Base-by-base conservation (phyloP, 306 rosid species). In the Cucumis cinereus region DNA sequence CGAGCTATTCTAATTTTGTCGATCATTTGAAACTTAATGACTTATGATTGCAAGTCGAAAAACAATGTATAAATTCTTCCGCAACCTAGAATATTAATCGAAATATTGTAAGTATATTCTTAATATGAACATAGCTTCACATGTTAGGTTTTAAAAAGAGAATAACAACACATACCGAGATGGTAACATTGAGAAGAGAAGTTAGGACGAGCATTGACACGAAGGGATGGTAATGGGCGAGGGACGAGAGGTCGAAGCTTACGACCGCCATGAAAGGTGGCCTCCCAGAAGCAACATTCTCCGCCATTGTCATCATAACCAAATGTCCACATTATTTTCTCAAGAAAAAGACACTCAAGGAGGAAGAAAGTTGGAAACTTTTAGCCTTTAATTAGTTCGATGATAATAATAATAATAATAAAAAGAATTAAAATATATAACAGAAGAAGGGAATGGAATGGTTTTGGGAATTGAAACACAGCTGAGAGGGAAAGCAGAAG, bases 221-320 rank as follows among this genome's bases (percentile, higher is more conserved):
- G 83, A 78, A 90, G 84, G 58, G 92, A 72, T 14, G 86, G 38
- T 11, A 82, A 57, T 1, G 92, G 88, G 74, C 92, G 85, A 67
- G 97, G 94, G 67, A 91, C 82, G 62, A 93, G 89, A 69, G 97
- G 93, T 60, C 93, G 83, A 40, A 89, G 92, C 87, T 90, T 91
- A 52, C 94, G 83, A 61, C 83, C 88, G 55, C 69, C 74, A 55
- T 57, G 80, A 79, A 88, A 85, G 49, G 35, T 3, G 35, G 96
- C 70, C 77, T 88, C 93, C 13, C 83, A 66, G 79, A 91, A 73
- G 90, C 83, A 87, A 77, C 89, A 84, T 10, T 91, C 95, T 36
- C 74, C 82, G 12, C 81, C 86, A 57, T n/a, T 38, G 40, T 88
- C 93, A 67, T 90, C 86, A 77, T 87, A 90, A 36, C 91, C 96